phyloP scores from a whole-genome alignment of 805 yeast species.

The Suhomyces sp. region DNA sequence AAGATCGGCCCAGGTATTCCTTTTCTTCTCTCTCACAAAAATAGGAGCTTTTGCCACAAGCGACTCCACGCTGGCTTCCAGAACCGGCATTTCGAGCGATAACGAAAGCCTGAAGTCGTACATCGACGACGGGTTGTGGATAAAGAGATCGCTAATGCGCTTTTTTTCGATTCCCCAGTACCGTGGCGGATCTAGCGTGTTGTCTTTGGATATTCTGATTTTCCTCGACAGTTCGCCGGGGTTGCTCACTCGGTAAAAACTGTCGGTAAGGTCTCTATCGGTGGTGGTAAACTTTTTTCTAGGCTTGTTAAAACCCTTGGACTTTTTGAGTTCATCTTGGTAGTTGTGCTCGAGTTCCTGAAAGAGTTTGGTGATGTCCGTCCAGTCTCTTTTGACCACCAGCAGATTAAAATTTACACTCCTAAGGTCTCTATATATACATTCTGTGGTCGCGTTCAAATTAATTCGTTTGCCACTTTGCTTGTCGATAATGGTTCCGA shows the following conservation, averaged over 20 bases:
- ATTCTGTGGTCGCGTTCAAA: constrained; percentile 67
- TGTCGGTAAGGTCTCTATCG: constrained; percentile 62
- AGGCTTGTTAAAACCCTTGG: constrained; percentile 19
- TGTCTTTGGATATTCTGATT: constrained; percentile 65
- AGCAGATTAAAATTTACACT: constrained; percentile 63
- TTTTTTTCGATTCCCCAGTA: constrained; percentile 71
- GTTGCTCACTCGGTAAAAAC: constrained; percentile 57
- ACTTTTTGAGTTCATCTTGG: constrained; percentile 38
- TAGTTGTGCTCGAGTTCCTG: constrained; percentile 51
- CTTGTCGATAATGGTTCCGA: constrained; percentile 68
- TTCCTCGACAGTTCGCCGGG: constrained; percentile 64
- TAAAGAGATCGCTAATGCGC: constrained; percentile 66
- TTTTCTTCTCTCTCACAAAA: constrained; percentile 63
- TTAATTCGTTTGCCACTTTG: constrained; percentile 58
- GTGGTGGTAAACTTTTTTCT: constrained; percentile 56
- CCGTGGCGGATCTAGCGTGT: constrained; percentile 56
- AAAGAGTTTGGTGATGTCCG: constrained; percentile 53
- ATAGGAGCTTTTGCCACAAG: constrained; percentile 49
- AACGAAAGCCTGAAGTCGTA: constrained; percentile 76
- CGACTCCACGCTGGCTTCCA: constrained; percentile 54
- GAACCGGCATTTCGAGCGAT: constrained; percentile 72
- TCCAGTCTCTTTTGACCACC: constrained; percentile 60
- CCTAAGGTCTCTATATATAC: constrained; percentile 54
- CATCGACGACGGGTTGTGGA: constrained; percentile 72
- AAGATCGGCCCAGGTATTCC: constrained; percentile 70